Evolutionary conservation across 169 alveolate genomes (phyloP), one percentile per base, ranked within the genome.

Genomic region (Babesia ovata): DNA sequence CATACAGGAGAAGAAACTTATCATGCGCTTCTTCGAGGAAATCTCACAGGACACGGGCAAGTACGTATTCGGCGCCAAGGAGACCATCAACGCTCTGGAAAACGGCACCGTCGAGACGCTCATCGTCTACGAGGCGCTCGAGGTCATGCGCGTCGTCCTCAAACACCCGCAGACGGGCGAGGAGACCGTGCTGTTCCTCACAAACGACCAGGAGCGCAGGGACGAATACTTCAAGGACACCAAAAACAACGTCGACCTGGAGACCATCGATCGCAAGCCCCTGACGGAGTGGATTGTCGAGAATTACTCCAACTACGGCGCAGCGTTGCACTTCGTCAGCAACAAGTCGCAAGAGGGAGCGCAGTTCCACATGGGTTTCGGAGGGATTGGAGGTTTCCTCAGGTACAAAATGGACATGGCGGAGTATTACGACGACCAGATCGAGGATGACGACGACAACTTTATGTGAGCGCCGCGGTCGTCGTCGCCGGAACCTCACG

Each of bases 361-460:
- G 53, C 98, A 97, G 89, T 98, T 97, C 73, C 98, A 95, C 67
- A 96, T 94, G 77, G 99, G 99, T 46, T 98, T 98, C 86, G 98
- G 99, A 19, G 99, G 99, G 29, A 94, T 98, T 57, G 99, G 99
- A 22, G 99, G 99, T 26, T 94, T 98, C 89, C 93, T 98, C 62
- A 91, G 99, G 69, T 98, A 97, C 89, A 94, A 96, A 74, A 72
- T 96, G 48, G 98, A 96, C 63, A 75, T 93, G 69, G 95, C 93
- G 61, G 86, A 92, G 60, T 91, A 88, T 48, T 90, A 84, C 54
- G 73, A 54, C 48, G 91, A 81, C 21, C 65, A 65, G 39, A 61
- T 70, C 39, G 89, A 84, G 13, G 90, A 88, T 67, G 88, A 86
- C 61, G 79, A 81, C 59, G 79, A 81, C 59, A 73, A 67, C 66